Evolutionary conservation across 2,329 filamentous ascomycete genomes (phyloP).

Genomic region (Keithomyces neogunnii): DNA sequence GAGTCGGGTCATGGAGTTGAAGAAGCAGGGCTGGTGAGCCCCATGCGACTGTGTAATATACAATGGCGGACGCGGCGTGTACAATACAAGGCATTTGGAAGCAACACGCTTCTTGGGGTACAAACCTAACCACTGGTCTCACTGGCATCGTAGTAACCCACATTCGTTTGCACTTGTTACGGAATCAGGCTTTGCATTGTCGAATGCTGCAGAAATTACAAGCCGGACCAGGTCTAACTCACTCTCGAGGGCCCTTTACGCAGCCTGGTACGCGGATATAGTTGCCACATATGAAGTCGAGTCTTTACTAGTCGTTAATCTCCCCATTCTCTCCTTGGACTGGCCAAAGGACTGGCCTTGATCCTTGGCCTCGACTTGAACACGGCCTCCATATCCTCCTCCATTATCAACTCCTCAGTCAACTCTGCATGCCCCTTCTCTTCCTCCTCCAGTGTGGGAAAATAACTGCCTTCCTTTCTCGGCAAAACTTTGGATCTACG

Average conservation of each 20-base stretch:
- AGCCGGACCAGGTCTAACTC: too few relatives aligned
- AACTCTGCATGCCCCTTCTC: slow-evolving; percentile 37
- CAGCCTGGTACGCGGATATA: too few relatives aligned
- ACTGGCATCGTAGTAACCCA: too few relatives aligned
- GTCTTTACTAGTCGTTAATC: slow-evolving; percentile 2
- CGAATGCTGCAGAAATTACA: too few relatives aligned
- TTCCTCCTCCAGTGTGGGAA: slow-evolving; percentile 38
- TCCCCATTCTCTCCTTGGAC: slow-evolving; percentile 31
- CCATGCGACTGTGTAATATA: neutral
- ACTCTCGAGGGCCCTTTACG: too few relatives aligned
- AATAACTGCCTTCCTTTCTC: slow-evolving; percentile 35
- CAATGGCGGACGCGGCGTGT: neutral
- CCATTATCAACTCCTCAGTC: slow-evolving; percentile 59
- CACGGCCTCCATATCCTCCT: slow-evolving; percentile 72
- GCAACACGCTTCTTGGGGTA: neutral
- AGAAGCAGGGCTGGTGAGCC: slow-evolving; percentile 66
- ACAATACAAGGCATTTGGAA: neutral
- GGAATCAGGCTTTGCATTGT: too few relatives aligned
- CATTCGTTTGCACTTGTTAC: too few relatives aligned
- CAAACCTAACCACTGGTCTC: neutral
- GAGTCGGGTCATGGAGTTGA: slow-evolving; percentile 58
- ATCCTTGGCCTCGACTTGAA: slow-evolving; percentile 81
- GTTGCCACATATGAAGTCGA: too few relatives aligned
- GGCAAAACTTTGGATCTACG: slow-evolving; percentile 32
- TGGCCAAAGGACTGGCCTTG: slow-evolving; percentile 60